Evolutionary conservation across 1,139 yeast species (phyloP), one percentile per base, ranked within the genome.

Genomic region (Taphrina communis): DNA sequence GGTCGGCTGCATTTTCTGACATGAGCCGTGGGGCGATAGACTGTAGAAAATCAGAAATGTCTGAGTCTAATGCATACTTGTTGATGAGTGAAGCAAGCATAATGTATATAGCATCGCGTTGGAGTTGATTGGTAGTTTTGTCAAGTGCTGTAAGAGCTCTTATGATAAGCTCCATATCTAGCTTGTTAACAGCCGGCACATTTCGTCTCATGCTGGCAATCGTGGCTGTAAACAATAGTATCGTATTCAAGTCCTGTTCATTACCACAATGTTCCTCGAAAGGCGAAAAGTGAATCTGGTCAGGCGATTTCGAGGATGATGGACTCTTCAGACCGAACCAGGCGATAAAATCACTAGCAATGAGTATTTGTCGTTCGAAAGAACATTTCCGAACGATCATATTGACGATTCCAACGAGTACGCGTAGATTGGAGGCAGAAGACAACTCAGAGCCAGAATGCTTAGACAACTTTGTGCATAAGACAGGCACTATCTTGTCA

Each of bases 61-160:
- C 71, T 62, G 21, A 52, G 65, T 57, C 60, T 36, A 44, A 41
- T 52, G 50, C 14, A 56, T 69, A 82, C 83, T 82, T 75, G 86
- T 63, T 63, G 17, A 62, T 31, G n/a, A 88, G 70, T 42, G 90
- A 75, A 2, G 90, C 80, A 21, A 89, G 74, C 19, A 84, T 77
- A 73, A 38, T 17, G 11, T 89, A 87, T 59, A 89, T 79, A 73
- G 88, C 88, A 0, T 86, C 86, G 25, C 87, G 77, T 73, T 86
- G 82, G 53, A 80, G 76, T 19, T 31, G 50, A 21, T 46, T 36
- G 6, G 17, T 50, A 60, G 50, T 41, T 6, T 9, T 17, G 11
- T 35, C 36, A 1, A 59, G 39, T n/a, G 51, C 21, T 7, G 17
- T 42, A 19, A 66, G 44, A 25, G 44, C 21, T 9, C 25, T 21